Evolutionary conservation across 768 basidiomycete species (phyloP), one percentile per base, ranked within the genome.

Genomic region (Strobilomyces confusus): DNA sequence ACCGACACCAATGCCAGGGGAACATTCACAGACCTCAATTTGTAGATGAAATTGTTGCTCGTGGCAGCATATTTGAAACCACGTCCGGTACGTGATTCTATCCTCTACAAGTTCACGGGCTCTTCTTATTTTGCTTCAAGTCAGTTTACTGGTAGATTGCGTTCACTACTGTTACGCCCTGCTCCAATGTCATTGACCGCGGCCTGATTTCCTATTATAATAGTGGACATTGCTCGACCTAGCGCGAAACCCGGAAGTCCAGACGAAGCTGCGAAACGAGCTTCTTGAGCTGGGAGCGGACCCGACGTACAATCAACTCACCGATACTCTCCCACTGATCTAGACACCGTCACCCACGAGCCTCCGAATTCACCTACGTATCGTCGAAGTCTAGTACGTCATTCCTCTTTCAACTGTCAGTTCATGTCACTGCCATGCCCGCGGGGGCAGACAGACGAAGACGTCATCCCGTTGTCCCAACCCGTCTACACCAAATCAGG

Each of bases 221-320:
- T 19, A 78, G 78, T 84, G 82, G 81, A 77, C 80, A 2, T 69
- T 86, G 0, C 74, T 84, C 20, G 82, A 84, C 55, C 73, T 84
- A 0, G 73, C 71, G 2, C 71, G 70, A 19, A 63, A 78, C 49
- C 73, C 68, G 0, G 72, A 79, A n/a, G 66, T 72, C 6, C 82
- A 85, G 60, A 61, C 70, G 15, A 76, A 69, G 30, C 63, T 85
- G 14, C 37, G 58, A 4, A 54, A 23, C 12, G 41, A 25, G 41
- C 41, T 25, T 25, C 23, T 42, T 14, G 41, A 25, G 14, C 23
- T 4, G 4, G 17, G 23, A 5, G 23, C 23, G 6, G 41, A 42
- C 22, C 23, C 41, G 15, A 42, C 13, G 13, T 42, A 42, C 14
- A 14, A 42, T 8, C n/a, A 42, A 11, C 69, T 84, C 1, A 74